Conservation (phyloP, 495 filamentous ascomycete genomes). For the Podospora australis region DNA sequence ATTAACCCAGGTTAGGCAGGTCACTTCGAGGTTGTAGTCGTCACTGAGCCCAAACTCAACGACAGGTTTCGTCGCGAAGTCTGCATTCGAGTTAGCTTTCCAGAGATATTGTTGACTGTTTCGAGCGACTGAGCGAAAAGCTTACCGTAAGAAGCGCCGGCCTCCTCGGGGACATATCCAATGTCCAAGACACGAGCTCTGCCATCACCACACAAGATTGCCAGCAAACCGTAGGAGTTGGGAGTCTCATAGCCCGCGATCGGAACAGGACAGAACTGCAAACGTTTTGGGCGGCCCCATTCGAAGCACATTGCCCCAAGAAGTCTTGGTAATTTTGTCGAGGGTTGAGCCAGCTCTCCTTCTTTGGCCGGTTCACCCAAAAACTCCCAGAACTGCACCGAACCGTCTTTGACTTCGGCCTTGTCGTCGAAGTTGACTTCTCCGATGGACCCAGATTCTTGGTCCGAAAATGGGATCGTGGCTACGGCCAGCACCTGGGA, state of each 20-base stretch:
- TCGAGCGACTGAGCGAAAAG: not conserved
- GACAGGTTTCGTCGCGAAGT: no score
- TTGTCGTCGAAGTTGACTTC: conserved; percentile 16
- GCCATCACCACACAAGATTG: conserved; percentile 37
- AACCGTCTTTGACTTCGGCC: conserved; percentile 20
- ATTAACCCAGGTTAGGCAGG: conserved; percentile 43
- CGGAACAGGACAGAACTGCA: conserved; percentile 41
- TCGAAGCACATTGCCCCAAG: conserved; percentile 28
- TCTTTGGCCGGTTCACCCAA: conserved; percentile 10
- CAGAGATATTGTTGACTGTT: not conserved
- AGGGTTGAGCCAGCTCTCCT: conserved; percentile 16
- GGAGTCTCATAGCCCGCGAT: conserved; percentile 12
- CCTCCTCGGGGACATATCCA: conserved; percentile 17
- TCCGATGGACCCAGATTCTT: conserved; percentile 20
- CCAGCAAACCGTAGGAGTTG: conserved; percentile 27
- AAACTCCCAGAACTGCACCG: conserved; percentile 41
- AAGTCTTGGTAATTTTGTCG: conserved; percentile 21
- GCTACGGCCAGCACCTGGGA: conserved; percentile 40
- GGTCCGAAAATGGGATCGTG: conserved; percentile 39
- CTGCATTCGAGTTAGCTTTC: conserved; percentile 15
- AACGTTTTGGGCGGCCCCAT: conserved; percentile 36
- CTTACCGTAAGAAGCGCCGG: conserved; percentile 29
- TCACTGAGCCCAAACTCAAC: conserved; percentile 31
- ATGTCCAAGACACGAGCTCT: conserved; percentile 36
- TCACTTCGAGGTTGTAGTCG: conserved; percentile 39